Percentiles rank a stretch among this genome's conserved stretches.
phyloP scores from a whole-genome alignment of 2,329 filamentous ascomycete species.

The Trichophyton verrucosum region DNA sequence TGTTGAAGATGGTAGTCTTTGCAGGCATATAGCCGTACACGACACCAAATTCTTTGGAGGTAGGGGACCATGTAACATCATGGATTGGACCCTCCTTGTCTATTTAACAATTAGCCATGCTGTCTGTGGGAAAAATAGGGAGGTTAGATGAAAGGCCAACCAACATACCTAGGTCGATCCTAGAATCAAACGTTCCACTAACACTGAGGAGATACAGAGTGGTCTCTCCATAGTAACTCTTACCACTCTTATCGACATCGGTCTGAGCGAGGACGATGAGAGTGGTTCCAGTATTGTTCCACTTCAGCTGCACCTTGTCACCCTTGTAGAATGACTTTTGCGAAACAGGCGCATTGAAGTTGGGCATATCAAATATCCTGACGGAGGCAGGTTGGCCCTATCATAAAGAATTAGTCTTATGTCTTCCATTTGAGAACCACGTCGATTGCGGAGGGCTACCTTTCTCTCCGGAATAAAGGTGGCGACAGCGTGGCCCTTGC shows the following conservation, averaged over 20 bases:
- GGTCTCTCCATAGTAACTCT: constrained; percentile 98
- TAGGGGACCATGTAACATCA: constrained; percentile 96
- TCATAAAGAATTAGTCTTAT: constrained; percentile 10
- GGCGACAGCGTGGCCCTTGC: constrained; percentile 80
- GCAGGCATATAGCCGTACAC: constrained; percentile 99
- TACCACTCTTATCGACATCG: constrained; percentile 94
- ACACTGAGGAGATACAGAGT: constrained; percentile 90
- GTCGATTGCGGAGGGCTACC: constrained; percentile 36
- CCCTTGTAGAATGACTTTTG: constrained; percentile 99
- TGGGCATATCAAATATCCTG: constrained; percentile 85
- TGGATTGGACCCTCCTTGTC: constrained; percentile 98
- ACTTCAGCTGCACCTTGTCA: constrained; percentile 97
- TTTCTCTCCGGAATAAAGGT: constrained; percentile 94
- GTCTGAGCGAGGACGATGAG: constrained; percentile 93
- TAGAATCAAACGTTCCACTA: constrained; percentile 82
- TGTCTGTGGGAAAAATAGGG: background rate
- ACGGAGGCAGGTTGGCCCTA: constrained; percentile 87
- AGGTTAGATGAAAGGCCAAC: background rate
- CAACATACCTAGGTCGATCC: constrained; percentile 57
- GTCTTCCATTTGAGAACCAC: constrained; percentile 2
- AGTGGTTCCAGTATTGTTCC: constrained; percentile 85
- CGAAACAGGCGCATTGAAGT: constrained; percentile 70
- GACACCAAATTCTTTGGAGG: constrained; percentile 93
- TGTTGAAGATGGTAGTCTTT: constrained; percentile 96
- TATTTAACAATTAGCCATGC: constrained; percentile 17